Evolutionary conservation across 345 rosid species (phyloP).

Genomic region (Linum usitatissimum): DNA sequence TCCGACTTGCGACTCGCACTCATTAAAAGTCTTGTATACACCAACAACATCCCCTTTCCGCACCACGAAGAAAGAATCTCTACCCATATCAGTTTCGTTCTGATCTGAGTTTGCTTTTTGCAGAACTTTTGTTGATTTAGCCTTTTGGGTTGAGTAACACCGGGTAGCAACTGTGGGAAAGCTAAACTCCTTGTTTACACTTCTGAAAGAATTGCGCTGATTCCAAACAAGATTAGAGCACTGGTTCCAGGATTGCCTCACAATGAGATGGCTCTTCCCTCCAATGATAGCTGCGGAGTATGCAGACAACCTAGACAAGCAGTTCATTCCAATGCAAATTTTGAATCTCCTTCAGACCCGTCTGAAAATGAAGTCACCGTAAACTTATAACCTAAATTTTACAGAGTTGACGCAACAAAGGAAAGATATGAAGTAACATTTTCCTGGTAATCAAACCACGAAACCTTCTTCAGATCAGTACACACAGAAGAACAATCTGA

Average conservation of each 20-base stretch:
- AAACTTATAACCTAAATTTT: no score
- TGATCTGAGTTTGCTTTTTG: background rate
- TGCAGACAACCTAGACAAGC: background rate
- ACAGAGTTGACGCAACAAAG: no score
- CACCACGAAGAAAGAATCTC: conserved; percentile 67
- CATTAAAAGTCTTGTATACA: conserved; percentile 49
- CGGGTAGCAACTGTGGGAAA: background rate
- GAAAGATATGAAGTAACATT: no score
- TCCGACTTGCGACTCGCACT: conserved; percentile 81
- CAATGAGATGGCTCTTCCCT: background rate
- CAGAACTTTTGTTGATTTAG: background rate
- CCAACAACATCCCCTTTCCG: conserved; percentile 82
- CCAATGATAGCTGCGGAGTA: background rate
- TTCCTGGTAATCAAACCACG: no score
- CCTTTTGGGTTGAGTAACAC: background rate
- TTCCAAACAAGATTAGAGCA: background rate
- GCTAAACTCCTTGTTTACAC: background rate
- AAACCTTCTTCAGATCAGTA: no score
- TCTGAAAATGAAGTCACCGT: background rate
- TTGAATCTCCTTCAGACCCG: background rate
- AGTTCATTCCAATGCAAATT: background rate
- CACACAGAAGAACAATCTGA: no score
- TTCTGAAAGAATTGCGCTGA: background rate
- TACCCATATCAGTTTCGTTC: conserved; percentile 19
- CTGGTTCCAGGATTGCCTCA: background rate